phyloP scores from a whole-genome alignment of 78 protist species.

The Dictyostelium intermedium region DNA sequence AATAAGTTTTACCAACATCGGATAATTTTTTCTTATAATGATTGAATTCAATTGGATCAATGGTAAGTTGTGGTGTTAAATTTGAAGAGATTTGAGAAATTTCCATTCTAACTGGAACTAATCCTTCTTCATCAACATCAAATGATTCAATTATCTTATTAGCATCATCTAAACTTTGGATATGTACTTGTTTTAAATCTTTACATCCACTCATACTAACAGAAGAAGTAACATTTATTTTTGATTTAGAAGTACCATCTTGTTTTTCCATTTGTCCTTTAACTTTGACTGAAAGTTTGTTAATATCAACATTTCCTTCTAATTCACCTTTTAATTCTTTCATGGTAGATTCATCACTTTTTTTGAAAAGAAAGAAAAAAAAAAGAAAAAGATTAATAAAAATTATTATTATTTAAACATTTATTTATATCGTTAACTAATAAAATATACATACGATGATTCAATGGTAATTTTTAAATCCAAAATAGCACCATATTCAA shows the following conservation, averaged over 20 bases:
- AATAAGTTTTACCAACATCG: neutral
- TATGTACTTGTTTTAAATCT: neutral
- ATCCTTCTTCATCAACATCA: neutral
- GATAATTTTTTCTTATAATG: constrained; percentile 7
- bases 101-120: neutral
- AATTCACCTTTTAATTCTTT: neutral
- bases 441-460: constrained; percentile 30
- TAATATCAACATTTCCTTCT: neutral
- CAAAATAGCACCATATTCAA: constrained; percentile 10
- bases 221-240: neutral
- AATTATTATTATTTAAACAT: too few species aligned
- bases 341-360: neutral
- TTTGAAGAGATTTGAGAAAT: neutral
- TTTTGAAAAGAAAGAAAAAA: neutral
- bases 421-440: too few species aligned
- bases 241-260: neutral
- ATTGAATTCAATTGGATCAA: neutral
- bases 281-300: neutral
- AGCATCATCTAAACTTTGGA: neutral
- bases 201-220: neutral
- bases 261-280: neutral
- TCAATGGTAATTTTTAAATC: neutral
- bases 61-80: neutral
- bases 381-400: neutral
- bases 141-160: neutral